phyloP scores from a whole-genome alignment of 164 flowering plant genomes.

The Piper betle region DNA sequence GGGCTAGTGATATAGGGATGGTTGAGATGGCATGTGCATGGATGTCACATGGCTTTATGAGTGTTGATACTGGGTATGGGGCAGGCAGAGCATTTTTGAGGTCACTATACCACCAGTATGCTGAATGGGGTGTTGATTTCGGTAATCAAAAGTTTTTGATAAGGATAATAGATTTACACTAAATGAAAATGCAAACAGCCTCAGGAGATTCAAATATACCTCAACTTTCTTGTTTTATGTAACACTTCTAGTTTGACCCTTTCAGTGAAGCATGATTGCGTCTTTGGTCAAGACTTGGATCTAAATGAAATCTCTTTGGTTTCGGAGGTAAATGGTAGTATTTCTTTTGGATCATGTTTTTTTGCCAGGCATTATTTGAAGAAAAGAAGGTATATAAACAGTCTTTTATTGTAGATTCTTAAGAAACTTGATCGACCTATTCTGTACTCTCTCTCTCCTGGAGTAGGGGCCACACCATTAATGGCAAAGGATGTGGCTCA shows the following conservation, averaged over 20 bases:
- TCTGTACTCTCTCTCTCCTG: slow-evolving; percentile 80
- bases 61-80: slow-evolving; percentile 54
- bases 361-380: background rate
- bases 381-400: background rate
- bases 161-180: background rate
- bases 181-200: background rate
- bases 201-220: background rate
- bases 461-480: slow-evolving; percentile 65
- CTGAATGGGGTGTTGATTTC: slow-evolving; percentile 93
- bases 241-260: background rate
- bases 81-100: slow-evolving; percentile 83
- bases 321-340: slow-evolving; percentile 46
- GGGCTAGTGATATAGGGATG: slow-evolving; percentile 62
- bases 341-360: background rate
- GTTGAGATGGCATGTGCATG: slow-evolving; percentile 60
- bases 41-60: slow-evolving; percentile 93
- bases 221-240: slow-evolving; percentile 21
- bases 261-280: slow-evolving; percentile 90
- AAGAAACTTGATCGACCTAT: slow-evolving; percentile 46
- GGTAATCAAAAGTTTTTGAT: slow-evolving; percentile 23
- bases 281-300: slow-evolving; percentile 81
- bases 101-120: slow-evolving; percentile 80
- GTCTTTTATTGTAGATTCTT: slow-evolving; percentile 40
- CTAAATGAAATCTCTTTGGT: slow-evolving; percentile 53
- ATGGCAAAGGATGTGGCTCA: slow-evolving; percentile 53